A percentile compares a stretch with the other conserved stretches of the same genome.
Conservation (phyloP, 495 filamentous ascomycete genomes). For the Hypoxylon cercidicola region DNA sequence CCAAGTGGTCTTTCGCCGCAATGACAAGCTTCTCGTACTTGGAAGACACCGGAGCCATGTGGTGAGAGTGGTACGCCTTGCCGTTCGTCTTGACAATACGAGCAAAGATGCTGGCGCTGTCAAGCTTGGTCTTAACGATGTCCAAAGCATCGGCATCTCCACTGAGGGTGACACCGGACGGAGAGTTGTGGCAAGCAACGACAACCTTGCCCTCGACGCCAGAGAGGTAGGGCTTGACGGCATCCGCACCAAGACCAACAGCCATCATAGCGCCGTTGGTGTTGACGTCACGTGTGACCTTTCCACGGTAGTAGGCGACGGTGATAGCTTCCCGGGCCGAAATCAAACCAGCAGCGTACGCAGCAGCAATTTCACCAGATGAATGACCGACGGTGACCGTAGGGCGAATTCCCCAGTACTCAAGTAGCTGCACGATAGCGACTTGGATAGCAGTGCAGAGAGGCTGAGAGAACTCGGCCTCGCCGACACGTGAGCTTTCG, state of each 20-base stretch:
- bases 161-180: constrained; percentile 56
- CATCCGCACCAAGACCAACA: constrained; percentile 50
- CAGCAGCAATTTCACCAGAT: constrained; percentile 71
- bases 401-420: constrained; percentile 61
- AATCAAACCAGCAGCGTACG: constrained; percentile 57
- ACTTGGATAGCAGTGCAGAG: constrained; percentile 63
- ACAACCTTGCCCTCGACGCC: constrained; percentile 39
- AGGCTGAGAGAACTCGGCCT: constrained; percentile 53
- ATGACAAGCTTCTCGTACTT: constrained; percentile 47
- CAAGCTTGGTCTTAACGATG: constrained; percentile 40
- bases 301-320: constrained; percentile 55
- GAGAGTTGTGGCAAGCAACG: constrained; percentile 59
- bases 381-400: constrained; percentile 67
- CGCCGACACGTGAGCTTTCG: constrained; percentile 45
- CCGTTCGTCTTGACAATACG: constrained; percentile 53
- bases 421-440: constrained; percentile 63
- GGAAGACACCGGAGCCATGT: constrained; percentile 53
- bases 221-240: constrained; percentile 10
- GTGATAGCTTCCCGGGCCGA: constrained; percentile 57
- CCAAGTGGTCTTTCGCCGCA: constrained; percentile 7
- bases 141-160: constrained; percentile 55
- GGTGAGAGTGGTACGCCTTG: constrained; percentile 64
- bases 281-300: constrained; percentile 23
- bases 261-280: constrained; percentile 61
- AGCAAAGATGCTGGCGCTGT: constrained; percentile 49